Conservation (phyloP, 176 grass and related monocot genomes). For the Saccharum spontaneum region DNA sequence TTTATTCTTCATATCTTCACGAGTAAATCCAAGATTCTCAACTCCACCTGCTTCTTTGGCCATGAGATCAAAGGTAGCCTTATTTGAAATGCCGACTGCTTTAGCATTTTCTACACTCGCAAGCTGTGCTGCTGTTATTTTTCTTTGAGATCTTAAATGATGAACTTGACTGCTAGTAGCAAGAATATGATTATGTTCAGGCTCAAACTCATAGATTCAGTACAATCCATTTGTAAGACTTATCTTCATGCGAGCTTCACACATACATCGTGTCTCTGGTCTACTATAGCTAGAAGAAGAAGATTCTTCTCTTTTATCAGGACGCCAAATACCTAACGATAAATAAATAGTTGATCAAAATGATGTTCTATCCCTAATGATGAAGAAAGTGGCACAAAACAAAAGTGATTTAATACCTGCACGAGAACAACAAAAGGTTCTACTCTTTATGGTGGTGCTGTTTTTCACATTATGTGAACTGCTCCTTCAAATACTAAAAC, state of each 20-base stretch:
- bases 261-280: background rate
- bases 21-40: constrained; percentile 13
- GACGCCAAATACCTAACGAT: background rate
- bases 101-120: too few relatives aligned
- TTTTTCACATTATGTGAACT: background rate
- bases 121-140: too few relatives aligned
- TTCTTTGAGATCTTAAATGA: too few relatives aligned
- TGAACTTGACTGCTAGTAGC: too few relatives aligned
- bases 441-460: background rate
- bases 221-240: background rate
- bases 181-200: too few relatives aligned
- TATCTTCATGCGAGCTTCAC: constrained; percentile 4
- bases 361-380: background rate
- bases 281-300: background rate
- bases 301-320: background rate
- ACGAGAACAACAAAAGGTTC: background rate
- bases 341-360: background rate
- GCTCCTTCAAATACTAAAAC: background rate
- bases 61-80: background rate
- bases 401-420: background rate
- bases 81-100: too few relatives aligned
- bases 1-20: background rate
- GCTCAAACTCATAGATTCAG: background rate
- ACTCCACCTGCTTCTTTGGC: background rate
- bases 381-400: background rate